These are phyloP conservation scores for Keithomyces neogunnii DNA, from an alignment of 2,329 filamentous ascomycete species.

Conservation along the genomic window DNA sequence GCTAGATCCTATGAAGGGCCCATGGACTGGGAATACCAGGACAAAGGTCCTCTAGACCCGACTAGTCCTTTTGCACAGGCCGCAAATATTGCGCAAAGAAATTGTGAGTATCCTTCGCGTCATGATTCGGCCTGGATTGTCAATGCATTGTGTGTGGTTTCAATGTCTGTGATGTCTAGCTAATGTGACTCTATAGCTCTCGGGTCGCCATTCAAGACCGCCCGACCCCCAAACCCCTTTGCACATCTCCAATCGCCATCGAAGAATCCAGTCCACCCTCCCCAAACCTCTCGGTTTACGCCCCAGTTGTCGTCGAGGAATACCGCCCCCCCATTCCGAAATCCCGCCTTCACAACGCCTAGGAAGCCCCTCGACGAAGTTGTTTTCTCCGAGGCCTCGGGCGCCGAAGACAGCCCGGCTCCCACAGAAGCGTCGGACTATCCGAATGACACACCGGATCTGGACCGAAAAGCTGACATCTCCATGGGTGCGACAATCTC, in stretches of 20 bases:
- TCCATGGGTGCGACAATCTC: slow-evolving; percentile 36
- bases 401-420: slow-evolving; percentile 52
- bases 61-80: slow-evolving; percentile 54
- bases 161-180: slow-evolving; percentile 4
- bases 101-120: slow-evolving; percentile 27
- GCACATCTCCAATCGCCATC: slow-evolving; percentile 28
- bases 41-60: slow-evolving; percentile 46
- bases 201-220: slow-evolving; percentile 28
- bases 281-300: slow-evolving; percentile 38
- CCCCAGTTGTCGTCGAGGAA: slow-evolving; percentile 32
- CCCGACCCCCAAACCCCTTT: slow-evolving; percentile 25
- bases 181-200: slow-evolving; percentile 23
- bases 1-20: slow-evolving; percentile 49
- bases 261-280: slow-evolving; percentile 29
- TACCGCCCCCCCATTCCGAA: slow-evolving; percentile 47
- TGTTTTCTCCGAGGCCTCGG: slow-evolving; percentile 45
- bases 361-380: slow-evolving; percentile 48
- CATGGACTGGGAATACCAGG: slow-evolving; percentile 62
- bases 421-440: slow-evolving; percentile 48
- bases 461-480: slow-evolving; percentile 35
- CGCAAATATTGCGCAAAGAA: slow-evolving; percentile 30
- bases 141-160: neutral
- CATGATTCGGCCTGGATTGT: neutral
- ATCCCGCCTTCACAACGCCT: slow-evolving; percentile 56
- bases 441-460: slow-evolving; percentile 42